Evolutionary conservation across 495 filamentous ascomycete genomes (phyloP).

Genomic region (Daldinia bambusicola): DNA sequence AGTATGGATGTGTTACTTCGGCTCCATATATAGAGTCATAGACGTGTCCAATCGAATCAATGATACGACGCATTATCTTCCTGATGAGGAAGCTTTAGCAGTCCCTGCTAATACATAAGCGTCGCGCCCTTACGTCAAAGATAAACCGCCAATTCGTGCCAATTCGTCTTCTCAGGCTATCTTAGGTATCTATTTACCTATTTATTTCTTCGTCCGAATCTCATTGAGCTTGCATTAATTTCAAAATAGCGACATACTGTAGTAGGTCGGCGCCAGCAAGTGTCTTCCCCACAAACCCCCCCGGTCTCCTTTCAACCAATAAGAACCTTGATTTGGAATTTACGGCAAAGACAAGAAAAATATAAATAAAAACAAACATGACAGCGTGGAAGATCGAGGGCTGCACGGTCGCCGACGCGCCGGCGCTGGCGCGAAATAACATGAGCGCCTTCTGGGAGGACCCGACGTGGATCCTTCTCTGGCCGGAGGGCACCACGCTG

Average conservation of each 20-base stretch:
- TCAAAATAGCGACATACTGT: no score
- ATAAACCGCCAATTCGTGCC: no score
- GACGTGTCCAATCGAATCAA: neutral
- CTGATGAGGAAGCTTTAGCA: neutral
- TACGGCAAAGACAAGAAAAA: neutral
- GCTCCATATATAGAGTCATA: neutral
- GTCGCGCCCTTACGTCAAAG: neutral
- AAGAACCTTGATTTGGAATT: neutral
- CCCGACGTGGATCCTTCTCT: neutral
- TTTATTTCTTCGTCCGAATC: no score
- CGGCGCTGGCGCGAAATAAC: neutral
- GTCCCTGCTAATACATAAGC: neutral
- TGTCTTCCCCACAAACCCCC: neutral
- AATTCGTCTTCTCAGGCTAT: no score
- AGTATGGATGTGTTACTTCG: no score
- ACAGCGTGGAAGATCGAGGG: neutral
- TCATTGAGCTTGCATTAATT: no score
- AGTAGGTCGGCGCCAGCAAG: no score
- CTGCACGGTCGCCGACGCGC: neutral
- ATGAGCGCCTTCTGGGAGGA: constrained; percentile 2
- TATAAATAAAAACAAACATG: neutral
- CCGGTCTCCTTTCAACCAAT: neutral
- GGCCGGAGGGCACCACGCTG: neutral
- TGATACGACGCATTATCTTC: neutral
- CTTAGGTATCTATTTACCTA: no score